Conservation (phyloP, 768 basidiomycete species). For the Boletus rubescentipes region DNA sequence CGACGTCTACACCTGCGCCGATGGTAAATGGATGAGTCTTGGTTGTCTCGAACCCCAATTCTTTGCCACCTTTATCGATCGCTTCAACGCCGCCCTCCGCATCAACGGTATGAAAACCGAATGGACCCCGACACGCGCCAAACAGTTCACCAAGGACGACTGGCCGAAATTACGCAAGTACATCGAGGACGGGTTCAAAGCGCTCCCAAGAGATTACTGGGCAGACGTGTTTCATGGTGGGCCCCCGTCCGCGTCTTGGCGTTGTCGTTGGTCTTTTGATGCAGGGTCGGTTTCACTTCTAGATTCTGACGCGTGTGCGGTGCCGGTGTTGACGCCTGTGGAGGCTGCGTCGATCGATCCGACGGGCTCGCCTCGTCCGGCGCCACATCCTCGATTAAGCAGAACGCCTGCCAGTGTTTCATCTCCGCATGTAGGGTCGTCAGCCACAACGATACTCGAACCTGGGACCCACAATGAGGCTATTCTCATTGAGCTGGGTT, state of each 20-base stretch:
- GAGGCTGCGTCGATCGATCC: constrained; percentile 55
- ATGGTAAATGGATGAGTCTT: constrained; percentile 73
- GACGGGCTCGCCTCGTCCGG: constrained; percentile 40
- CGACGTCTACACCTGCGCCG: constrained; percentile 67
- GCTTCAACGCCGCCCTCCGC: constrained; percentile 52
- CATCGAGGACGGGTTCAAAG: constrained; percentile 61
- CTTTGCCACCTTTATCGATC: constrained; percentile 58
- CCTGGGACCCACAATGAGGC: constrained; percentile 57
- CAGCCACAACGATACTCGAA: constrained; percentile 26
- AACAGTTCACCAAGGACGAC: constrained; percentile 44
- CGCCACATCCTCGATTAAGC: constrained; percentile 51
- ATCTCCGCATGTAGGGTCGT: constrained; percentile 3
- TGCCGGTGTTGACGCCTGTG: constrained; percentile 62
- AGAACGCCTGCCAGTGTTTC: constrained; percentile 27
- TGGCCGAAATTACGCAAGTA: constrained; percentile 62
- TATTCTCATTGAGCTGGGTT: constrained; percentile 52
- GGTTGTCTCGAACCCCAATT: constrained; percentile 76
- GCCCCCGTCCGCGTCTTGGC: neutral
- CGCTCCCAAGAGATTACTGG: constrained; percentile 68
- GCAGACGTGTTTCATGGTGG: constrained; percentile 61
- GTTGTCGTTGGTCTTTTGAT: no score
- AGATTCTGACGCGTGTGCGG: constrained; percentile 72
- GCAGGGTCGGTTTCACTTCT: neutral
- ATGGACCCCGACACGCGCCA: constrained; percentile 54
- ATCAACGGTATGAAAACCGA: constrained; percentile 39